phyloP scores from a whole-genome alignment of 495 filamentous ascomycete genomes.

The Hyaloscypha variabilis region DNA sequence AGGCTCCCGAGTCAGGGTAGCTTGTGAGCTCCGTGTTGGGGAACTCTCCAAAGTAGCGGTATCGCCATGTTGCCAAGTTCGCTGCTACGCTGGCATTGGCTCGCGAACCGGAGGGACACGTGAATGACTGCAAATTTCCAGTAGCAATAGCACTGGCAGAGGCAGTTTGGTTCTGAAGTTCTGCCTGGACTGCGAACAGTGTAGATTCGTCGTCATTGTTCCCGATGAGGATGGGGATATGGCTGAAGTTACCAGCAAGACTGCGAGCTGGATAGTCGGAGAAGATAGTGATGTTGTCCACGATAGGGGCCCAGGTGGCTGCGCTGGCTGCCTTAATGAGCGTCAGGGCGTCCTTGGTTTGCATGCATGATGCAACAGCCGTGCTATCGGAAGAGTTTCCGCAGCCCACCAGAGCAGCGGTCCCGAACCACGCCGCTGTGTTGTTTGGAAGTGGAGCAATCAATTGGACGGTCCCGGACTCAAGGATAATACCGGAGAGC shows the following conservation, averaged over 20 bases:
- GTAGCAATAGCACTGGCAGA: not conserved
- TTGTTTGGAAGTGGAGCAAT: slow-evolving; percentile 39
- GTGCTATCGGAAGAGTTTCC: no score
- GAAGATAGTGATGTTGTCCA: not conserved
- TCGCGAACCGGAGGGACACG: slow-evolving; percentile 24
- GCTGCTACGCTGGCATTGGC: slow-evolving; percentile 31
- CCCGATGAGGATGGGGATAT: not conserved
- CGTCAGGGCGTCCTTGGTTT: slow-evolving; percentile 16
- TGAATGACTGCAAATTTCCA: not conserved
- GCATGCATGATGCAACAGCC: slow-evolving; percentile 42
- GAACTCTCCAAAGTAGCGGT: slow-evolving; percentile 51
- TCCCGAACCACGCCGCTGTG: slow-evolving; percentile 33
- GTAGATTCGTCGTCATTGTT: not conserved
- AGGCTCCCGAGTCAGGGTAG: slow-evolving; percentile 45
- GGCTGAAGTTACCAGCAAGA: slow-evolving; percentile 38
- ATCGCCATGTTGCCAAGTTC: slow-evolving; percentile 48
- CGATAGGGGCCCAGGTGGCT: slow-evolving; percentile 4
- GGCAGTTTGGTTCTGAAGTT: slow-evolving; percentile 16
- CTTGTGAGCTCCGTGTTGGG: slow-evolving; percentile 37
- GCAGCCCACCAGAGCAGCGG: slow-evolving; percentile 27
- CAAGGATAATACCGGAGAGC: slow-evolving; percentile 46
- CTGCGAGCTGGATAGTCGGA: not conserved
- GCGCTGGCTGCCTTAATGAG: slow-evolving; percentile 5
- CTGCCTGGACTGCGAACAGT: slow-evolving; percentile 32
- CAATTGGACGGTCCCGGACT: slow-evolving; percentile 47